Evolutionary conservation across 2,329 filamentous ascomycete species (phyloP).

Genomic region (Cytospora piceae): DNA sequence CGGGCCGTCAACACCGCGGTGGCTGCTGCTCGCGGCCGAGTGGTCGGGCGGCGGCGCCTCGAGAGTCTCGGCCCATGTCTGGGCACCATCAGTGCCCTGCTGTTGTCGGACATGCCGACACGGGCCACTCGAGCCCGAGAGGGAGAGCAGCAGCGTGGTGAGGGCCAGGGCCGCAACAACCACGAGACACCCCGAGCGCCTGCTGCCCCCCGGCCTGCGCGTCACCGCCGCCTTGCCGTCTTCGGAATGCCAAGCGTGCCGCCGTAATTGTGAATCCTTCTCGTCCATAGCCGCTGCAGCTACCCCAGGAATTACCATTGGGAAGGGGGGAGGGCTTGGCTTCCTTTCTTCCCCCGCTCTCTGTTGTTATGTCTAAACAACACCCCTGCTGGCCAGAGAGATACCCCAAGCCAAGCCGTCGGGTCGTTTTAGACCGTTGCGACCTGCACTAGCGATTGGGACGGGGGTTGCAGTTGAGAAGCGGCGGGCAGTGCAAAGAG

Average conservation of each 20-base stretch:
- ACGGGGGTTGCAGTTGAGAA: too few relatives aligned
- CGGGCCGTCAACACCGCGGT: slow-evolving; percentile 3
- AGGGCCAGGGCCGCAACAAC: slow-evolving; percentile 12
- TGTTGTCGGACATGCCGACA: neutral
- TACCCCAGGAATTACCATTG: neutral
- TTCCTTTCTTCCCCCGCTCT: neutral
- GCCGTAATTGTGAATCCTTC: neutral
- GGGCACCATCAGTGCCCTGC: neutral
- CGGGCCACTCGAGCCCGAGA: neutral
- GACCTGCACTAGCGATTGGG: too few relatives aligned
- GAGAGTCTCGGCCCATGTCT: neutral
- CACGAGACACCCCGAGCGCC: slow-evolving; percentile 13
- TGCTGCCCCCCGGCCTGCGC: neutral
- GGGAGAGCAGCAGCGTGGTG: neutral
- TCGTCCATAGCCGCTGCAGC: neutral
- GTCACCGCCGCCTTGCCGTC: slow-evolving; percentile 5
- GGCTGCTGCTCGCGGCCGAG: slow-evolving; percentile 11
- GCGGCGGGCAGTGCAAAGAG: too few relatives aligned
- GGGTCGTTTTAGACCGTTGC: too few relatives aligned
- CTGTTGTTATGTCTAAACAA: neutral
- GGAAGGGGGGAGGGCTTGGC: neutral
- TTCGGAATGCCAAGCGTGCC: slow-evolving; percentile 13
- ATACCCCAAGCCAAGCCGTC: too few relatives aligned
- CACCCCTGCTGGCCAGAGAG: too few relatives aligned
- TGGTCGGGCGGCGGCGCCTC: neutral